Evolutionary conservation across 805 yeast species (phyloP), one percentile per base, ranked within the genome.

Genomic region (Wickerhamomyces rabaulensis): DNA sequence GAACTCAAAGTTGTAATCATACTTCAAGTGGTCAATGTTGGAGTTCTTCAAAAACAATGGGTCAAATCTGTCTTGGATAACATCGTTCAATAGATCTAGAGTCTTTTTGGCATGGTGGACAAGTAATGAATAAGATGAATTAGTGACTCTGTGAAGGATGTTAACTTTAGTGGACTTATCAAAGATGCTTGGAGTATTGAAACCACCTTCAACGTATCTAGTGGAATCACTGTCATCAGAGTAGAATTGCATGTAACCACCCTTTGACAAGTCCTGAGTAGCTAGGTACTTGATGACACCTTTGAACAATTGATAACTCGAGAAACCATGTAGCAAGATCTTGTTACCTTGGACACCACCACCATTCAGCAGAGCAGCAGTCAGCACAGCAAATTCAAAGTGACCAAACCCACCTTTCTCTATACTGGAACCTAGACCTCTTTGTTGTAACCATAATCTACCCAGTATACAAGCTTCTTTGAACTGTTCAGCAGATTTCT

Each of bases 271-370:
- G 63, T 90, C 95, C 74, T 83, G 82, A 3, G 87, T 78, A 3
- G 97, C 95, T 50, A 92, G 62, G 60, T 85, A 91, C 56, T 81
- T 80, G 47, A 94, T 74, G 2, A 87, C 81, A 61, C 95, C 97
- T 62, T 88, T 91, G 72, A 94, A 94, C 43, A 94, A 70, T 68
- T 94, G 99, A 62, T 90, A 94, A 20, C 95, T 84, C 3, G 96
- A 89, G 64, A 86, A 92, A 0, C 98, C 99, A 55, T 83, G 84
- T 35, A 90, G 65, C 46, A 94, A 71, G 21, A 89, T 82, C 57
- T 82, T 85, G 57, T 83, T 84, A 13, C 95, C 94, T 53, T 73
- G 74, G 7, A 69, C 64, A 49, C 92, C 91, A 55, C 95, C 95
- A 56, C 97, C 97, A 51, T 82, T 80, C 39, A 94, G 69, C 45